These are phyloP conservation scores for Aspergillus carlsbadensis DNA, from an alignment of 495 filamentous ascomycete genomes.

Conservation along the genomic window DNA sequence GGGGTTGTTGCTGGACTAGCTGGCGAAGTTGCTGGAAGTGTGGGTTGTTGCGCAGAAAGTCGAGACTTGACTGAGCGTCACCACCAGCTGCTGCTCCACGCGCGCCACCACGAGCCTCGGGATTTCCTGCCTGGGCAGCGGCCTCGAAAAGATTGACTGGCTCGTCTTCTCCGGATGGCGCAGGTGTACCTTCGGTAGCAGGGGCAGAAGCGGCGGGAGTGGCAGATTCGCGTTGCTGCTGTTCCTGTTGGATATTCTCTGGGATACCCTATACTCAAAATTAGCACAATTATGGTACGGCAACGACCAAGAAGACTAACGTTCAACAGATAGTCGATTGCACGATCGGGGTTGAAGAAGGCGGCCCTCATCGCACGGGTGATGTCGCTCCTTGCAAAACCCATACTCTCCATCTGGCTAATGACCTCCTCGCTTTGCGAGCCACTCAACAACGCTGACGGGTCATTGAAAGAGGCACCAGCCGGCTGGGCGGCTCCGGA, in stretches of 20 bases:
- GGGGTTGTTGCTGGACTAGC: conserved; percentile 93
- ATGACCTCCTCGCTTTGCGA: conserved; percentile 79
- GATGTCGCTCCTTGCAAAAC: conserved; percentile 81
- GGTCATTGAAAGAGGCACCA: conserved; percentile 60
- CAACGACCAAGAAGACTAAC: conserved; percentile 50
- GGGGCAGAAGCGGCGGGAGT: conserved; percentile 33
- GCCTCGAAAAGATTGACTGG: conserved; percentile 93
- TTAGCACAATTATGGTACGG: too few species aligned
- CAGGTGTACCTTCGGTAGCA: conserved; percentile 37
- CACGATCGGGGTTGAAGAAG: conserved; percentile 94
- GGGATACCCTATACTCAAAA: conserved; percentile 98
- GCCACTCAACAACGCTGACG: conserved; percentile 82
- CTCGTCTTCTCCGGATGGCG: conserved; percentile 54
- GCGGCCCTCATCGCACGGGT: conserved; percentile 93
- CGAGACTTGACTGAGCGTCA: conserved; percentile 71
- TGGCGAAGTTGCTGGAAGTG: conserved; percentile 97
- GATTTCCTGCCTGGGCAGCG: conserved; percentile 70
- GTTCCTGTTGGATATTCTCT: conserved; percentile 72
- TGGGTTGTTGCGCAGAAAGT: conserved; percentile 92
- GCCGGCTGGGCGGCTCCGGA: conserved; percentile 43
- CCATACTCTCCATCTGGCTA: conserved; percentile 96
- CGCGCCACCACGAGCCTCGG: conserved; percentile 49
- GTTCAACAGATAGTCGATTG: conserved; percentile 89
- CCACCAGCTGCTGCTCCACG: conserved; percentile 49
- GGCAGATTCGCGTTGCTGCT: conserved; percentile 41